These are phyloP conservation scores for Tolypocladium pustulatum DNA, from an alignment of 2,329 filamentous ascomycete species.

Conservation along the genomic window DNA sequence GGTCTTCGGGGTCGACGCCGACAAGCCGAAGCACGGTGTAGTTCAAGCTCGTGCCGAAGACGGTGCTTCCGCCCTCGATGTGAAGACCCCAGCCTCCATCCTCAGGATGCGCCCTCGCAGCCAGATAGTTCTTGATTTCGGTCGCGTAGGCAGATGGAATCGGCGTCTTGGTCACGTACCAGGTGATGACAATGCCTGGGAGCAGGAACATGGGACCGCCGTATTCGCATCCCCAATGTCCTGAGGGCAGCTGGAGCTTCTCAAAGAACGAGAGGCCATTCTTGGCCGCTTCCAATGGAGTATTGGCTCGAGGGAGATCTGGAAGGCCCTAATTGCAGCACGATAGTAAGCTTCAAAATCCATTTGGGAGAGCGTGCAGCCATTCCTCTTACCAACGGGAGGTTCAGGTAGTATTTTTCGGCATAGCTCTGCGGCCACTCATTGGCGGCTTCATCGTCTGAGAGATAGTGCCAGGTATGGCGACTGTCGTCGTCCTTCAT, in stretches of 20 bases:
- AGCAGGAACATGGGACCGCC: conserved; percentile 95
- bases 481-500: conserved; percentile 71
- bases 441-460: conserved; percentile 57
- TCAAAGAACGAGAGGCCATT: conserved; percentile 88
- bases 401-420: conserved; percentile 81
- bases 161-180: conserved; percentile 81
- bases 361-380: neutral
- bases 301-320: conserved; percentile 57
- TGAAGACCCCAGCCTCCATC: conserved; percentile 98
- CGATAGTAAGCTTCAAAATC: neutral
- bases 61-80: conserved; percentile 85
- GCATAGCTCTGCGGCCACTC: conserved; percentile 78
- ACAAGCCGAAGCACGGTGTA: conserved; percentile 74
- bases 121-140: conserved; percentile 88
- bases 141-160: conserved; percentile 70
- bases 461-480: conserved; percentile 91
- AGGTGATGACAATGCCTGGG: conserved; percentile 73
- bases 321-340: conserved; percentile 53
- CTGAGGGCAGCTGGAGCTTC: conserved; percentile 74
- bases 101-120: conserved; percentile 70
- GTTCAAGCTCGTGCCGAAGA: conserved; percentile 84
- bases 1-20: conserved; percentile 74
- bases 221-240: conserved; percentile 96
- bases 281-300: conserved; percentile 62
- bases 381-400: conserved; percentile 56